These are phyloP conservation scores for Periconia sp. DNA, from an alignment of 2,329 filamentous ascomycete genomes.

Conservation along the genomic window DNA sequence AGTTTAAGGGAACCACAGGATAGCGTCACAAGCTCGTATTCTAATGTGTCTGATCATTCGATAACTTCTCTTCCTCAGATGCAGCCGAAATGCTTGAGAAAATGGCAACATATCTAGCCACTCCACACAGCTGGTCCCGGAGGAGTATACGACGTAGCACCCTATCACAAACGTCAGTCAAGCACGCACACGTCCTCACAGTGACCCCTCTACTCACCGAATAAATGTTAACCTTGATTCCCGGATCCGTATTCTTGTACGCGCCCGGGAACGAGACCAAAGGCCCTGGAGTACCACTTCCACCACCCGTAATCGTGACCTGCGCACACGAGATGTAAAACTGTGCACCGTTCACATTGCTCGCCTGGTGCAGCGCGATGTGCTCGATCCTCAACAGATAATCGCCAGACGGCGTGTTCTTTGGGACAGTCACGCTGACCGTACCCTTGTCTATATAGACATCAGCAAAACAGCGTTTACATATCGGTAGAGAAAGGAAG, in stretches of 20 bases:
- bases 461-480: neutral
- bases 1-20: no score
- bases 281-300: conserved; percentile 43
- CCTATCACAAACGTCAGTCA: conserved; percentile 4
- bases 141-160: conserved; percentile 28
- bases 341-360: conserved; percentile 43
- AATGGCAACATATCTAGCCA: conserved; percentile 17
- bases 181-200: neutral
- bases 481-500: conserved; percentile 1
- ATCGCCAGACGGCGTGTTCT: conserved; percentile 48
- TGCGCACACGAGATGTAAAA: conserved; percentile 57
- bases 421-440: conserved; percentile 47
- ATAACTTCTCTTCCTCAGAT: neutral
- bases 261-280: conserved; percentile 51
- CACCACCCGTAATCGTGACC: conserved; percentile 49
- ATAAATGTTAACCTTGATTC: conserved; percentile 43
- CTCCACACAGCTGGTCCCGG: conserved; percentile 39
- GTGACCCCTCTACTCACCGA: conserved; percentile 13
- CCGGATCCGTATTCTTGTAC: conserved; percentile 30
- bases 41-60: no score
- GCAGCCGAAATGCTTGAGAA: neutral
- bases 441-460: conserved; percentile 16
- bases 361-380: conserved; percentile 51
- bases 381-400: conserved; percentile 56
- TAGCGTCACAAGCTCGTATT: no score